Conservation (phyloP, 257 asterid genomes). For the Nicotiana obtusifolia region DNA sequence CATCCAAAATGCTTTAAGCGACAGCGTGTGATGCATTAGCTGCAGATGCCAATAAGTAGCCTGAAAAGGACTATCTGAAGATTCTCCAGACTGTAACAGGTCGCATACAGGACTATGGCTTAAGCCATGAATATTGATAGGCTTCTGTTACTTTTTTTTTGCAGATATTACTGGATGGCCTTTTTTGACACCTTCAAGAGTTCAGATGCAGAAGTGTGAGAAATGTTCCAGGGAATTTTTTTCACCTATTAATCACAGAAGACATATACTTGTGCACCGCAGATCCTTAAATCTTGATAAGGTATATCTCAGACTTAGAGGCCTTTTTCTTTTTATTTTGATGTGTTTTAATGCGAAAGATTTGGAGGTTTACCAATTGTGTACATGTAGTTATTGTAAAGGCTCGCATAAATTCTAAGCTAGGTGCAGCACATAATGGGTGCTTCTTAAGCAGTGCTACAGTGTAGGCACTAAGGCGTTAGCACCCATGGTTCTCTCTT, state of each 20-base stretch:
- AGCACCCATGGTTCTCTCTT: background rate
- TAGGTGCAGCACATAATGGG: background rate
- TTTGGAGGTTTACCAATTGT: background rate
- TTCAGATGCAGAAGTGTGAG: slow-evolving; percentile 64
- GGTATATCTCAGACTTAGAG: slow-evolving; percentile 36
- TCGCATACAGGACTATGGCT: background rate
- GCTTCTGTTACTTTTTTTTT: background rate
- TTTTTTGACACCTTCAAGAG: slow-evolving; percentile 59
- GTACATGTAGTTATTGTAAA: background rate
- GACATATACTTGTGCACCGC: slow-evolving; percentile 86
- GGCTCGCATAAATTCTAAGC: background rate
- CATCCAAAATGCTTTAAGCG: background rate
- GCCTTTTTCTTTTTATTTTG: slow-evolving; percentile 9
- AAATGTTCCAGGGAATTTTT: slow-evolving; percentile 82
- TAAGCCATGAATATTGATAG: background rate
- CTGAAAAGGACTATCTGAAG: slow-evolving; percentile 3
- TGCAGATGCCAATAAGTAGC: background rate
- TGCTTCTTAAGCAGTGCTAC: background rate
- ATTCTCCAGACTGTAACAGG: background rate
- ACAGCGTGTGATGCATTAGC: background rate
- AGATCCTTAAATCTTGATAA: slow-evolving; percentile 66
- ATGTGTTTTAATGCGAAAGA: background rate
- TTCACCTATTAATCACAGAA: slow-evolving; percentile 79
- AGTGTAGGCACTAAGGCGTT: background rate
- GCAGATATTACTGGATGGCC: slow-evolving; percentile 53